Evolutionary conservation across 306 rosid species (phyloP).

Genomic region (Cajanus cajan): DNA sequence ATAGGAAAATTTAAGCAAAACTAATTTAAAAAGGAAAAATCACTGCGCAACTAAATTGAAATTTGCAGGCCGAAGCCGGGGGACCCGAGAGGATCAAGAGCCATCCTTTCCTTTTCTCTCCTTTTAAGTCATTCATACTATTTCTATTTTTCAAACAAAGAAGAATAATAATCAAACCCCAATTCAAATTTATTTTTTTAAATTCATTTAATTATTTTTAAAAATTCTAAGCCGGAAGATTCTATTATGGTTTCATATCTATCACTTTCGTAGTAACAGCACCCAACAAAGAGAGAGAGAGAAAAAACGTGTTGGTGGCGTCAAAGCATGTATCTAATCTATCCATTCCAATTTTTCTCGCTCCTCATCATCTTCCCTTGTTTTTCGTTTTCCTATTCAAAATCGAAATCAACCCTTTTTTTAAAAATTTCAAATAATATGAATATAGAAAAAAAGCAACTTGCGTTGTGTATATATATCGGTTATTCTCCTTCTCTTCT

Average conservation of each 20-base stretch:
- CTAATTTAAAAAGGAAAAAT: neutral
- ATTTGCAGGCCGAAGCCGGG: slow-evolving; percentile 41
- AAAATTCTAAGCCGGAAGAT: neutral
- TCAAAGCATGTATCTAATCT: slow-evolving; percentile 28
- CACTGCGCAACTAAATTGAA: neutral
- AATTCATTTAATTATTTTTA: neutral
- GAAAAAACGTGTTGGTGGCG: slow-evolving; percentile 27
- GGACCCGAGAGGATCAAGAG: slow-evolving; percentile 14
- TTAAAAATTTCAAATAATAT: neutral
- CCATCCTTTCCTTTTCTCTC: neutral
- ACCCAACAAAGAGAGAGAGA: slow-evolving; percentile 2
- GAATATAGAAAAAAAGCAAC: slow-evolving; percentile 23
- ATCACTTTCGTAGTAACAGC: slow-evolving; percentile 30
- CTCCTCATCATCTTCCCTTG: slow-evolving; percentile 7
- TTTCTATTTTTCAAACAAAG: neutral
- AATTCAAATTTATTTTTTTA: neutral
- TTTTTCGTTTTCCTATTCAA: slow-evolving; percentile 22
- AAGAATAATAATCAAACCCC: neutral
- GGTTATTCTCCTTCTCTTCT: slow-evolving; percentile 39
- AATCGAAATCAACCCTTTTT: neutral
- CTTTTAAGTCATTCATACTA: neutral
- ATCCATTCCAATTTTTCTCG: slow-evolving; percentile 1
- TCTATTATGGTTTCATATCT: neutral
- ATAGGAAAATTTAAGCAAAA: neutral
- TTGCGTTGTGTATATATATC: slow-evolving; percentile 13